These are phyloP conservation scores for Neospermospora avenae DNA, from an alignment of 2,329 filamentous ascomycete species.

Conservation along the genomic window DNA sequence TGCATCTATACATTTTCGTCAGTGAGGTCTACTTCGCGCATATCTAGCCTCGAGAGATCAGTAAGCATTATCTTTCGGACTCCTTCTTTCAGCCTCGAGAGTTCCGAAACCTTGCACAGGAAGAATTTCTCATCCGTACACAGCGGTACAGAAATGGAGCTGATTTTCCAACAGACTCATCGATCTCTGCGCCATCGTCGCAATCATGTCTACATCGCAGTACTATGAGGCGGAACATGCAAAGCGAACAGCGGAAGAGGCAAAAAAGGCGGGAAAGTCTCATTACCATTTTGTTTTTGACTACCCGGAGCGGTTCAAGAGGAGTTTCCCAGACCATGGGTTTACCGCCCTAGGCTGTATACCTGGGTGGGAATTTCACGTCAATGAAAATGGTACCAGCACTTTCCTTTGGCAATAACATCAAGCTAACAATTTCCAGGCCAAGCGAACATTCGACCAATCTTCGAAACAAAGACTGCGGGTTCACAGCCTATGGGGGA, in stretches of 20 bases:
- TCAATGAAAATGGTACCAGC: background rate
- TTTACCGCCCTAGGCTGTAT: background rate
- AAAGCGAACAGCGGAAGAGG: background rate
- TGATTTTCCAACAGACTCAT: background rate
- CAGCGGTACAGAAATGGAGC: background rate
- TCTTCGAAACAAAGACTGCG: background rate
- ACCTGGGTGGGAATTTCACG: background rate
- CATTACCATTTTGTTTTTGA: background rate
- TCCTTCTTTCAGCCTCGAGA: background rate
- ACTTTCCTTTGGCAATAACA: background rate
- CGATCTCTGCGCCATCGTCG: background rate
- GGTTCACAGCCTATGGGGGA: background rate
- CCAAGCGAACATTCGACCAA: background rate
- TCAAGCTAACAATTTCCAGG: background rate
- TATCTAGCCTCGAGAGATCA: background rate
- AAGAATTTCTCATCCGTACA: background rate
- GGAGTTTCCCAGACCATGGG: background rate
- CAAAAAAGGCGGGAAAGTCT: background rate
- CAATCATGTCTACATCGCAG: background rate
- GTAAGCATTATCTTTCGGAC: background rate
- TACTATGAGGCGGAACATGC: background rate
- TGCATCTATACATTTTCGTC: background rate
- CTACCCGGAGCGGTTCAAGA: background rate
- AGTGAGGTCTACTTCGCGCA: background rate
- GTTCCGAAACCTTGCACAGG: background rate